Percentiles rank a stretch among this genome's conserved stretches.
phyloP scores from a whole-genome alignment of 2,329 filamentous ascomycete species.

The Didymella pinodella region DNA sequence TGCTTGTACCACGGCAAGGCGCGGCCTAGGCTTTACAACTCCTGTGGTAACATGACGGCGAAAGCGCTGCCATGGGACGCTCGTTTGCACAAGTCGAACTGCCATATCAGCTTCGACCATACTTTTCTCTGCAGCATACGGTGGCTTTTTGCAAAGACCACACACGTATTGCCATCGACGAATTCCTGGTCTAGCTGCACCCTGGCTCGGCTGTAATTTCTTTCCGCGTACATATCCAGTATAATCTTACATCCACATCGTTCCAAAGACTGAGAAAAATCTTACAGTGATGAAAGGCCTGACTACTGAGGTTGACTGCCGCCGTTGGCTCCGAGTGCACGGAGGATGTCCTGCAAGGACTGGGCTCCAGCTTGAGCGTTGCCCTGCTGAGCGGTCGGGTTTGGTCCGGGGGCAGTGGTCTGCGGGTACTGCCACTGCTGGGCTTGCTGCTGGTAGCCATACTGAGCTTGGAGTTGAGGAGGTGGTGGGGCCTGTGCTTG shows the following conservation, averaged over 20 bases:
- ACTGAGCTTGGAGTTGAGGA: constrained; percentile 34
- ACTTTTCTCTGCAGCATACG: neutral
- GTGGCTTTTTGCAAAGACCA: neutral
- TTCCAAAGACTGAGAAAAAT: neutral
- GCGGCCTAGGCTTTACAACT: constrained; percentile 1
- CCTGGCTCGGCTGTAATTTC: neutral
- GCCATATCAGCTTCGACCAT: constrained; percentile 4
- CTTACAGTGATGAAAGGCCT: neutral
- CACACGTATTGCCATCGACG: constrained; percentile 1
- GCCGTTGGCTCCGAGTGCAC: constrained; percentile 37
- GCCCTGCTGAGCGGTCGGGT: constrained; percentile 27
- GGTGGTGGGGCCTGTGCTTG: constrained; percentile 31
- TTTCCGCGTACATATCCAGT: constrained; percentile 2
- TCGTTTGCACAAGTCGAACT: constrained; percentile 1
- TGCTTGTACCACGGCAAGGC: constrained; percentile 1
- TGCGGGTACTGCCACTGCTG: constrained; percentile 38
- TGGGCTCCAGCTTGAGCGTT: constrained; percentile 34
- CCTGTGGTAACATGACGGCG: constrained; percentile 1
- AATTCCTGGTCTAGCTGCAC: constrained; percentile 8
- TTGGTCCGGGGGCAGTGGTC: constrained; percentile 30
- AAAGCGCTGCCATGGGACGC: neutral
- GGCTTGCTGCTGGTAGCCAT: constrained; percentile 36
- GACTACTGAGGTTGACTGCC: constrained; percentile 15
- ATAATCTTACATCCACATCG: constrained; percentile 17
- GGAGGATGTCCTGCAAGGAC: constrained; percentile 44